Percentiles rank a stretch among this genome's conserved stretches.
These are phyloP conservation scores for Amanita phalloides DNA, from an alignment of 768 basidiomycete genomes.

Conservation along the genomic window DNA sequence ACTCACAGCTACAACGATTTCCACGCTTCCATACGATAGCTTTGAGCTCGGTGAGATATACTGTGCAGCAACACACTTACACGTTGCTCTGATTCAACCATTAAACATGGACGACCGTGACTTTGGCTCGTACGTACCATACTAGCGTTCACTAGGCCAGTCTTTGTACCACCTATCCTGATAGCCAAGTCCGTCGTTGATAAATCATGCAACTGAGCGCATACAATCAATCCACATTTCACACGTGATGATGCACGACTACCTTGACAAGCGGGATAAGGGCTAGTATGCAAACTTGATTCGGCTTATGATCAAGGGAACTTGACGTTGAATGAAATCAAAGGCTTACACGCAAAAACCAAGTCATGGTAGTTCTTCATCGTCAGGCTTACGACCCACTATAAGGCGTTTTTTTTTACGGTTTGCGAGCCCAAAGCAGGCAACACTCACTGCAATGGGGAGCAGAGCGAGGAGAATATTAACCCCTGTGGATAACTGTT, in stretches of 20 bases:
- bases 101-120: conserved; percentile 2
- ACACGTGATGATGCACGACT: conserved; percentile 4
- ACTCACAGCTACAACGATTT: conserved; percentile 65
- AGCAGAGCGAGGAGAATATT: conserved; percentile 57
- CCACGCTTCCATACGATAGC: conserved; percentile 28
- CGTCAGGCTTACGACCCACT: conserved; percentile 49
- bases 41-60: background rate
- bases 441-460: conserved; percentile 49
- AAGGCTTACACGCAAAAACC: conserved; percentile 49
- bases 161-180: conserved; percentile 66
- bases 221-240: background rate
- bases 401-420: background rate
- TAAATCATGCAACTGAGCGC: conserved; percentile 59
- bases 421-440: background rate
- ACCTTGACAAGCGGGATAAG: conserved; percentile 77
- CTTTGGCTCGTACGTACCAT: conserved; percentile 34
- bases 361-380: conserved; percentile 38
- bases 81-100: conserved; percentile 44
- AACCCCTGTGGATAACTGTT: conserved; percentile 37
- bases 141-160: conserved; percentile 74
- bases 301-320: background rate
- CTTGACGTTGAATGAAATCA: background rate
- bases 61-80: conserved; percentile 26
- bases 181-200: conserved; percentile 63
- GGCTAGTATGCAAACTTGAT: conserved; percentile 50